phyloP scores from a whole-genome alignment of 2,329 filamentous ascomycete species.

The Microcyclospora pomicola region DNA sequence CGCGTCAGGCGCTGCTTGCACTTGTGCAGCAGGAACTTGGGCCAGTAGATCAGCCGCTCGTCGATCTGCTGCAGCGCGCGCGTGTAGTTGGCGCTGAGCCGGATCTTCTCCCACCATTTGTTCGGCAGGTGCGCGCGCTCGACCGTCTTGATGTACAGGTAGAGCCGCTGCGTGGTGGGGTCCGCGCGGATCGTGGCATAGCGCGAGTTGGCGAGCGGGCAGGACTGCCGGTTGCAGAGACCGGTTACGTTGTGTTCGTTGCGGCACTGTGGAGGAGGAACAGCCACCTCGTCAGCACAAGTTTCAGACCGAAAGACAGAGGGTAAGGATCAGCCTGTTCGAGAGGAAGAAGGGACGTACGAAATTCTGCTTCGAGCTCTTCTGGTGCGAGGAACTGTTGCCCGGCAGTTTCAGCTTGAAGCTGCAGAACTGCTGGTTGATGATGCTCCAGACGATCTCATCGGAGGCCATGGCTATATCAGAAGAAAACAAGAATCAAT shows the following conservation, averaged over 20 bases:
- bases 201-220: conserved; percentile 77
- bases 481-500: background rate
- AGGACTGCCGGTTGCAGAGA: conserved; percentile 75
- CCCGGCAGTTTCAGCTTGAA: conserved; percentile 67
- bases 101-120: conserved; percentile 90
- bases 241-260: conserved; percentile 49
- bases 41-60: conserved; percentile 77
- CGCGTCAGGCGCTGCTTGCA: conserved; percentile 92
- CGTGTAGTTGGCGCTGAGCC: conserved; percentile 78
- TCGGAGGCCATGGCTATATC: conserved; percentile 59
- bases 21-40: conserved; percentile 84
- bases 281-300: no score
- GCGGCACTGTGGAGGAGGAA: conserved; percentile 52
- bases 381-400: conserved; percentile 30
- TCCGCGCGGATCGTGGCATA: conserved; percentile 86
- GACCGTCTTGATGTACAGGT: conserved; percentile 93
- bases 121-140: conserved; percentile 78
- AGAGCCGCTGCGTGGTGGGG: conserved; percentile 65
- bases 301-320: no score
- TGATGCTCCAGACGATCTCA: conserved; percentile 95
- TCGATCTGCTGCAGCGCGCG: conserved; percentile 82
- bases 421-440: conserved; percentile 87
- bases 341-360: no score
- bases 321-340: no score
- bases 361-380: conserved; percentile 76